Base-by-base conservation (phyloP, 441 rosid species). In the California macrophylla region DNA sequence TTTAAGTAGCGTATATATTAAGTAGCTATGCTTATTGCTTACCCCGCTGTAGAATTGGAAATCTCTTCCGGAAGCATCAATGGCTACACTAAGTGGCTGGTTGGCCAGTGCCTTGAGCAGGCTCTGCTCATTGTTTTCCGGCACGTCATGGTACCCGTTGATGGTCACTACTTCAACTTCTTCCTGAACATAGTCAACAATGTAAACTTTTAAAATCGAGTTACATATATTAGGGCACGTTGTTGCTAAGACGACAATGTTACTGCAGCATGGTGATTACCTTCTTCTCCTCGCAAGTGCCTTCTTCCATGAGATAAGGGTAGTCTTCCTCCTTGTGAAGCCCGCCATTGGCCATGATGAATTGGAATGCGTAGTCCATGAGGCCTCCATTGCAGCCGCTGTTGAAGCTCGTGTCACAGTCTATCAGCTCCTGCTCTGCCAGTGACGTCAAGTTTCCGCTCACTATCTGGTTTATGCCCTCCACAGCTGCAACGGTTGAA, bases 41-140 rank as follows among this genome's bases (percentile, higher is more conserved):
- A 89, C 98, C 83, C 97, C 96, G n/a, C 86, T 87, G 68, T 93
- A 93, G 72, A 93, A 91, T 71, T 93, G 98, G 85, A 93, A 91
- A 70, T 90, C 92, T 77, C 96, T 85, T 21, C 86, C 89, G 21
- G 98, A 93, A 72, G 98, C 97, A 10, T 91, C 97, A 72, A 91
- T 86, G 67, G 98, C 98, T 26, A 94, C 90, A 64, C 98, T 93
- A 15, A 94, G 79, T 2, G 97, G 98, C 73, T 90, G 98, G 50
- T 85, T 82, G 52, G 96, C 93, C 28, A 93, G 85, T 24, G 97
- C 98, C 75, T 89, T 87, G 74, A 91, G 25, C 8, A 91, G 79
- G 77, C 84, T 85, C 72, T 82, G 74, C 61, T 91, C 98, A 38
- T 85, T 79, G 75, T 89, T 89, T n/a, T 58, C 71, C 0, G 92